A percentile compares a stretch with the other conserved stretches of the same genome.
Evolutionary conservation across 495 filamentous ascomycete species (phyloP).

Genomic region (Trichoderma reesei): DNA sequence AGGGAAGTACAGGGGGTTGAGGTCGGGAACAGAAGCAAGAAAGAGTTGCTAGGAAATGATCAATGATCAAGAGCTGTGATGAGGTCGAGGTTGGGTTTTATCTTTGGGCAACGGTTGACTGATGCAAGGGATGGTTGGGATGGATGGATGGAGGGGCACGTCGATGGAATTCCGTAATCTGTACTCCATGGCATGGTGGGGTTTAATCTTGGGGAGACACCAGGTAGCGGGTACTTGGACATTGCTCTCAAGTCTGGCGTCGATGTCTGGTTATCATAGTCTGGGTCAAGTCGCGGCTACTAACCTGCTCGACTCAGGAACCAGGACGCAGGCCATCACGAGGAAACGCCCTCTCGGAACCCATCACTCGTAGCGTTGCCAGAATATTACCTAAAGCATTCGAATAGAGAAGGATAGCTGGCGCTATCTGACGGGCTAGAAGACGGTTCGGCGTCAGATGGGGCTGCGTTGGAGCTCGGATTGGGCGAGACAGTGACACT

Average conservation of each 20-base stretch:
- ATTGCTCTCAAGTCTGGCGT: too few species aligned
- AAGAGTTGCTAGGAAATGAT: neutral
- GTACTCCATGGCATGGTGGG: too few species aligned
- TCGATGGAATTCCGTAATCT: neutral
- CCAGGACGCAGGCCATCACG: too few species aligned
- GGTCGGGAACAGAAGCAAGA: neutral
- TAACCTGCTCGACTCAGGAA: too few species aligned
- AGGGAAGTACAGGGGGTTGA: neutral
- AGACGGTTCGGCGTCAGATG: neutral
- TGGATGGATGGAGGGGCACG: neutral
- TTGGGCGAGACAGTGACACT: too few species aligned
- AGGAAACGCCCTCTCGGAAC: neutral
- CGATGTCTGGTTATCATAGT: too few species aligned
- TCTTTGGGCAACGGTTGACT: neutral
- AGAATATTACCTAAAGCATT: neutral
- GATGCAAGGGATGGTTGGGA: neutral
- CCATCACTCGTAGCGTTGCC: neutral
- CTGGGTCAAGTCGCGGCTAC: too few species aligned
- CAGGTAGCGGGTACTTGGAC: too few species aligned
- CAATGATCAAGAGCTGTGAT: too few species aligned
- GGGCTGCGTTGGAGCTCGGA: neutral
- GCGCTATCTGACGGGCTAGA: neutral
- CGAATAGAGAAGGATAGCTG: neutral
- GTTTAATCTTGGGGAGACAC: too few species aligned
- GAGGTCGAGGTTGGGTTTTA: slow-evolving; percentile 5